Conservation (phyloP, 768 basidiomycete species). For the Paxillus involutus region DNA sequence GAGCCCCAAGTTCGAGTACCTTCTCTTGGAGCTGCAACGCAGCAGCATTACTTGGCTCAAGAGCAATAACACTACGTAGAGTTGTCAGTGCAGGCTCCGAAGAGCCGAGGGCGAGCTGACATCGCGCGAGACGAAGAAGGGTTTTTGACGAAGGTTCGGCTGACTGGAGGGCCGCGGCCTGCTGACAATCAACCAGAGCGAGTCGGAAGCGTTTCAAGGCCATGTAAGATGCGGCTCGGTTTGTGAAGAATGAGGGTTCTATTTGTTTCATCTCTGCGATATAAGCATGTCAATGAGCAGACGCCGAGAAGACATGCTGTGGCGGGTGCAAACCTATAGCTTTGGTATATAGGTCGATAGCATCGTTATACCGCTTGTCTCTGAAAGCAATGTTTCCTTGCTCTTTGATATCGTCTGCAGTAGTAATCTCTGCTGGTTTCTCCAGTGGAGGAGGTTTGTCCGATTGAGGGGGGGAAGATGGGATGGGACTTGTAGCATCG, state of each 20-base stretch:
- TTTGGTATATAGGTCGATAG: constrained; percentile 72
- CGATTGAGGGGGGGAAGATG: constrained; percentile 9
- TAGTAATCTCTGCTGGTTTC: constrained; percentile 34
- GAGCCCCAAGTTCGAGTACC: constrained; percentile 59
- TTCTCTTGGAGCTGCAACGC: constrained; percentile 63
- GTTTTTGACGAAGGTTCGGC: constrained; percentile 69
- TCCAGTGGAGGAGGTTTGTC: constrained; percentile 8
- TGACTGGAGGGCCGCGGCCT: constrained; percentile 65
- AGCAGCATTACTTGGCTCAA: constrained; percentile 62
- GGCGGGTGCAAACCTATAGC: constrained; percentile 57
- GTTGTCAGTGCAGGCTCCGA: constrained; percentile 66
- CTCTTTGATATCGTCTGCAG: constrained; percentile 64
- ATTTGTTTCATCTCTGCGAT: constrained; percentile 52
- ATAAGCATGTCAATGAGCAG: constrained; percentile 4
- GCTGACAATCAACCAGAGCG: constrained; percentile 79
- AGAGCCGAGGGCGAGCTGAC: constrained; percentile 78
- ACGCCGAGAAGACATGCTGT: constrained; percentile 19
- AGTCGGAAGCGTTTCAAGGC: constrained; percentile 71
- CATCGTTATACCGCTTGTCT: constrained; percentile 58
- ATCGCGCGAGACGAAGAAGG: constrained; percentile 77
- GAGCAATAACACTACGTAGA: constrained; percentile 54
- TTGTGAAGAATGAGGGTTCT: constrained; percentile 79
- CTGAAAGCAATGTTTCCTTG: constrained; percentile 77
- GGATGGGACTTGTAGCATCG: constrained; percentile 8
- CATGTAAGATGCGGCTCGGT: constrained; percentile 87